phyloP scores from a whole-genome alignment of 441 rosid species.

The Hura crepitans region DNA sequence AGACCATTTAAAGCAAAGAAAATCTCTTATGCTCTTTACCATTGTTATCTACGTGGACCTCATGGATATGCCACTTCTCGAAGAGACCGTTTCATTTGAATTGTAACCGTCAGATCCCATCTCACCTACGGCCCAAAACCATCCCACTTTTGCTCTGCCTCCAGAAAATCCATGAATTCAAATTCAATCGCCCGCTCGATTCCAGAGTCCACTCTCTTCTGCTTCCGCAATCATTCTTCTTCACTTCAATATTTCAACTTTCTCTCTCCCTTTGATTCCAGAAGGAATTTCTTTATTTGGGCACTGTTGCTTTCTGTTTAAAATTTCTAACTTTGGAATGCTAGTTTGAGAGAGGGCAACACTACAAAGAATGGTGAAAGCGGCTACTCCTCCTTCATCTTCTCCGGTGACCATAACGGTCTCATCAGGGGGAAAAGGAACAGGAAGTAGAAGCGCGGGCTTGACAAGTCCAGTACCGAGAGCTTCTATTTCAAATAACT shows the following conservation, averaged over 20 bases:
- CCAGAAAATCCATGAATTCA: slow-evolving; percentile 27
- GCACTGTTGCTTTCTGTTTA: not conserved
- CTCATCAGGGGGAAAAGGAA: slow-evolving; percentile 57
- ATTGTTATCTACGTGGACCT: slow-evolving; percentile 23
- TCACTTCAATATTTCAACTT: not conserved
- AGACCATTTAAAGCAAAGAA: slow-evolving; percentile 12
- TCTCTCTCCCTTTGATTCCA: not conserved
- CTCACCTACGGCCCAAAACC: slow-evolving; percentile 32
- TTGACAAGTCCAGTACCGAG: slow-evolving; percentile 65
- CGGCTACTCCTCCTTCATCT: slow-evolving; percentile 44
- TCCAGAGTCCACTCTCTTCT: slow-evolving; percentile 14
- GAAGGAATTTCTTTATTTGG: not conserved
- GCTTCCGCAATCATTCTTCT: not conserved
- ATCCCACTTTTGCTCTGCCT: slow-evolving; percentile 48
- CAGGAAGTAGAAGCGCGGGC: slow-evolving; percentile 61
- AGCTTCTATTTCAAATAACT: slow-evolving; percentile 53
- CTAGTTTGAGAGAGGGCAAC: not conserved
- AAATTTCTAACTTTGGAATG: not conserved
- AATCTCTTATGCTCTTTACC: not conserved
- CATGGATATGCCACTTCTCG: slow-evolving; percentile 17
- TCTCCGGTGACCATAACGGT: slow-evolving; percentile 72
- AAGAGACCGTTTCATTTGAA: slow-evolving; percentile 44
- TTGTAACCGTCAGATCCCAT: slow-evolving; percentile 32
- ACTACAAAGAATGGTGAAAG: slow-evolving; percentile 41
- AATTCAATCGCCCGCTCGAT: slow-evolving; percentile 23